phyloP scores from a whole-genome alignment of 257 asterid species.

The Solanum chmielewskii region DNA sequence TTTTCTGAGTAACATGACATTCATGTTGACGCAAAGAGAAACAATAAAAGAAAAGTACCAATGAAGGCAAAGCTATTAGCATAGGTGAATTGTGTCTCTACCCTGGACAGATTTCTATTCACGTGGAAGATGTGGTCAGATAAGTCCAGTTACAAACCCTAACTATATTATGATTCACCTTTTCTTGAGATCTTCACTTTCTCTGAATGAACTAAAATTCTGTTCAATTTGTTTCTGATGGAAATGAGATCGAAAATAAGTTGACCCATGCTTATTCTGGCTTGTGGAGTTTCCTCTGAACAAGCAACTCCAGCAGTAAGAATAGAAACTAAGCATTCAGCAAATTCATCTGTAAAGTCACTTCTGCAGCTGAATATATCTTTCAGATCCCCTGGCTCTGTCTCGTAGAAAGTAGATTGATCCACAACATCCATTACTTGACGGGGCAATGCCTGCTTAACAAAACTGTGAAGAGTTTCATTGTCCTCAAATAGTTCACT shows the following conservation, averaged over 20 bases:
- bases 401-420: slow-evolving; percentile 4
- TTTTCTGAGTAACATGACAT: background rate
- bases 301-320: slow-evolving; percentile 7
- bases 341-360: background rate
- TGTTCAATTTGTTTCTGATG: slow-evolving; percentile 1
- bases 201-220: background rate
- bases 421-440: slow-evolving; percentile 13
- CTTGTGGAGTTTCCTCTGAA: slow-evolving; percentile 11
- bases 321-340: slow-evolving; percentile 5
- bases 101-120: background rate
- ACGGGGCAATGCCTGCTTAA: slow-evolving; percentile 2
- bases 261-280: slow-evolving; percentile 3
- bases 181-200: background rate
- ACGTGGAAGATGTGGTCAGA: background rate
- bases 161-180: background rate
- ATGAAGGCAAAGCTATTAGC: background rate
- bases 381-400: background rate
- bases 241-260: background rate
- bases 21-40: background rate
- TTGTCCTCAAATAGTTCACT: slow-evolving; percentile 11
- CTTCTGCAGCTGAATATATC: background rate
- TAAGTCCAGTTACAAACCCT: background rate
- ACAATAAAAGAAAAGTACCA: background rate
- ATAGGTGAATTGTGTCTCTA: background rate
- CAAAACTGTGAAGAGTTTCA: slow-evolving; percentile 18